A percentile compares a stretch with the other conserved stretches of the same genome.
These are phyloP conservation scores for Nepenthes gracilis DNA, from an alignment of 148 eudicot genomes.

Conservation along the genomic window DNA sequence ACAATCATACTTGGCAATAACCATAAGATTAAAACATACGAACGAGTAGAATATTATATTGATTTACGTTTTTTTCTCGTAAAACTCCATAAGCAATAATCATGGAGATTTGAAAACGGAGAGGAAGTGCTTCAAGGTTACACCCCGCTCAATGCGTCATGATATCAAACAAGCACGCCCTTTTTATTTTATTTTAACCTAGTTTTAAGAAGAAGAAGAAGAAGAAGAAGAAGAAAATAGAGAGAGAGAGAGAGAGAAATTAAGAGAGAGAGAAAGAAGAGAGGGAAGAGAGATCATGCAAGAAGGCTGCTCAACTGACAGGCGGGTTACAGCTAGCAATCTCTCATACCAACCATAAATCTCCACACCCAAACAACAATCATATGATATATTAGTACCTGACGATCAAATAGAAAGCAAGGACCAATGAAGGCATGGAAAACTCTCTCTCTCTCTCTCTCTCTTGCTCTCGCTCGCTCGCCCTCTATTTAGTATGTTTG, in stretches of 20 bases:
- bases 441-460: too few relatives aligned
- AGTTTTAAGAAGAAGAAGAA: neutral
- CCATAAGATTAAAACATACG: too few relatives aligned
- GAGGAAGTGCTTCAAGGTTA: constrained; percentile 5
- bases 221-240: neutral
- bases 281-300: constrained; percentile 58
- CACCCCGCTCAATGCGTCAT: constrained; percentile 46
- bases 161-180: constrained; percentile 59
- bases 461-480: too few relatives aligned
- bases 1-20: too few relatives aligned
- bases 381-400: too few relatives aligned
- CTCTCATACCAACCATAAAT: constrained; percentile 43
- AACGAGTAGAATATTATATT: too few relatives aligned
- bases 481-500: too few relatives aligned
- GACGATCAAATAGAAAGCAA: too few relatives aligned
- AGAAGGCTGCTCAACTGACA: constrained; percentile 88
- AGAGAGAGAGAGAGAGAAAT: constrained; percentile 10
- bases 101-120: constrained; percentile 2
- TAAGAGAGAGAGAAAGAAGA: constrained; percentile 1
- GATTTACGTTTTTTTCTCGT: neutral
- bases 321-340: constrained; percentile 67
- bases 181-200: constrained; percentile 18
- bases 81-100: constrained; percentile 16
- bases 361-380: neutral
- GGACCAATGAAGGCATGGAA: too few relatives aligned